Evolutionary conservation across 192 early-diverging fungal species (phyloP), one percentile per base, ranked within the genome.

Genomic region (Podila verticillata): DNA sequence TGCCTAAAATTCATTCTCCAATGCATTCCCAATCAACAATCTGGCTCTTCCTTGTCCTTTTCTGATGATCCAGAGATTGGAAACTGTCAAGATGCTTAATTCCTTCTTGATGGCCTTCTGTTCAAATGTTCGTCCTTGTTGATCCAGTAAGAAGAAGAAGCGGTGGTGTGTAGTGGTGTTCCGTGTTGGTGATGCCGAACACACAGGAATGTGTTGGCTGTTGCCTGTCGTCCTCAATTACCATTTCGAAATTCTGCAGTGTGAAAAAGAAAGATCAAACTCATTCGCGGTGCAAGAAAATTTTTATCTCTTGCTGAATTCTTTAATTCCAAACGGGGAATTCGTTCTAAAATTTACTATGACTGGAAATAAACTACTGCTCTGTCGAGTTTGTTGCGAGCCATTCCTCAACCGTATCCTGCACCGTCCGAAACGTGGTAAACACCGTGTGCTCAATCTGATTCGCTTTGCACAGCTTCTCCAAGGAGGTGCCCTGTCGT

Each of bases 181-280:
- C 4, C 24, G n/a, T 20, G 70, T 30, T 57, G 44, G 9, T 32
- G 26, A 61, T 57, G 28, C 36, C 35, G 61, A 35, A 13, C 57
- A 65, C 35, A 35, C 7, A 1, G 12, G 30, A 20, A 19, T 57
- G 8, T 30, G 29, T n/a, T 48, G 13, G 34, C 4, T 9, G 28
- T 65, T 47, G 28, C 39, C 29, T 44, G 22, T 48, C 29, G 39
- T 44, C 39, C 39, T 44, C 17, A 44, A 29, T 75, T 75, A 75
- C 74, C 74, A 75, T 75, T 69, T 75, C 67, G 74, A 75, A 74
- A 75, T 65, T 75, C 67, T 75, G 73, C 74, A 73, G 64, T 66
- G 63, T 48, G 67, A 75, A 75, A 75, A 66, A 69, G 67, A 36
- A 49, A 28, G 67, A 75, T 19, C 66, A 75, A 70, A 24, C 5